phyloP scores from a whole-genome alignment of 768 basidiomycete species.

The Dioszegia hungarica region DNA sequence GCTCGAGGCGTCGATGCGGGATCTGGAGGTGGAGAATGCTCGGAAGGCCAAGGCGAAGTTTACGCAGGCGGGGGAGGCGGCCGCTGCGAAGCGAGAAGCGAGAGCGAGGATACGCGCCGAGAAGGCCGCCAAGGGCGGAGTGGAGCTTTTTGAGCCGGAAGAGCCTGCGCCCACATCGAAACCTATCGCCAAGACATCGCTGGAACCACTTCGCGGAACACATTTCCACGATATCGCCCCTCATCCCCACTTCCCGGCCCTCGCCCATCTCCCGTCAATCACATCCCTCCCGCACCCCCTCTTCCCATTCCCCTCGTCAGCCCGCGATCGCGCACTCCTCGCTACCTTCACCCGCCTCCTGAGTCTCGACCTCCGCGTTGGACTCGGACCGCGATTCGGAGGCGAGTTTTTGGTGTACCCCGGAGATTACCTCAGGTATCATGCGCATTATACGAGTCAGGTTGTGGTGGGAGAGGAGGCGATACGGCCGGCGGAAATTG shows the following conservation, averaged over 20 bases:
- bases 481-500: constrained; percentile 84
- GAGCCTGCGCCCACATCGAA: background rate
- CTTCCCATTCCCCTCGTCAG: constrained; percentile 27
- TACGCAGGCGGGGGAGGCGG: constrained; percentile 57
- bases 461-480: constrained; percentile 60
- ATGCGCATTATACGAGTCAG: constrained; percentile 89
- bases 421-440: constrained; percentile 90
- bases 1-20: constrained; percentile 32
- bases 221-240: constrained; percentile 33
- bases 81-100: constrained; percentile 66
- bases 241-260: constrained; percentile 19
- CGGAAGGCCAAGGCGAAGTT: constrained; percentile 10
- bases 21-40: constrained; percentile 47
- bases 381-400: constrained; percentile 62
- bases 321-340: constrained; percentile 21
- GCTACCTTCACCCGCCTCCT: constrained; percentile 21
- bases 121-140: constrained; percentile 15
- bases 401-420: constrained; percentile 96
- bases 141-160: constrained; percentile 8
- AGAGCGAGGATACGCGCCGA: constrained; percentile 38
- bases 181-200: background rate
- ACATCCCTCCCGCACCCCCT: constrained; percentile 21
- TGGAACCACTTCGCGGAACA: background rate
- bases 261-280: constrained; percentile 14
- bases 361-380: constrained; percentile 23